Conservation (phyloP, 148 eudicot genomes). For the Silene conica region DNA sequence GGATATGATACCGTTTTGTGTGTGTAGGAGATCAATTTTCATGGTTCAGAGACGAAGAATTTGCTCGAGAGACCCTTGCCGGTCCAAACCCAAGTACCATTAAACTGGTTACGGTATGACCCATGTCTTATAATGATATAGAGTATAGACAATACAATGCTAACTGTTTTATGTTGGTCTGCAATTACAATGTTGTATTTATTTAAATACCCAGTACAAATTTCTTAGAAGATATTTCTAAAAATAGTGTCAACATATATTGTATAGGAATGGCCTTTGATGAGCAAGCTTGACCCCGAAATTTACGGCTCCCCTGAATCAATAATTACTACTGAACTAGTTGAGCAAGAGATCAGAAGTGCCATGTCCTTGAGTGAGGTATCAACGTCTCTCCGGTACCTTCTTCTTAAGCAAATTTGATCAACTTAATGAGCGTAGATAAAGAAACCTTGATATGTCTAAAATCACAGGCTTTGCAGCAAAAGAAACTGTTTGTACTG, state of each 20-base stretch:
- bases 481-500: constrained; percentile 15
- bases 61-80: neutral
- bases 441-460: no score
- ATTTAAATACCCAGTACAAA: no score
- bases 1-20: constrained; percentile 11
- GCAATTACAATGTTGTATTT: no score
- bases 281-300: constrained; percentile 51
- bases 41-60: constrained; percentile 72
- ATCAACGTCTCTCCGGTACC: neutral
- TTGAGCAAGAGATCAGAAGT: neutral
- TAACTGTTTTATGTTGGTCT: no score
- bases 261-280: constrained; percentile 41
- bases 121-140: no score
- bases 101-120: neutral
- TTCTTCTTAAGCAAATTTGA: no score
- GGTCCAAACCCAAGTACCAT: neutral
- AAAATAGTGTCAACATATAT: neutral
- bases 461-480: neutral
- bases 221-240: neutral
- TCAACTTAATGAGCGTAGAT: no score
- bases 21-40: constrained; percentile 41
- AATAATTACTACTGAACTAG: neutral
- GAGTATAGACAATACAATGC: no score
- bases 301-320: constrained; percentile 70
- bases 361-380: neutral